phyloP scores from a whole-genome alignment of 305 asterid genomes.

The Rubia tinctorum region DNA sequence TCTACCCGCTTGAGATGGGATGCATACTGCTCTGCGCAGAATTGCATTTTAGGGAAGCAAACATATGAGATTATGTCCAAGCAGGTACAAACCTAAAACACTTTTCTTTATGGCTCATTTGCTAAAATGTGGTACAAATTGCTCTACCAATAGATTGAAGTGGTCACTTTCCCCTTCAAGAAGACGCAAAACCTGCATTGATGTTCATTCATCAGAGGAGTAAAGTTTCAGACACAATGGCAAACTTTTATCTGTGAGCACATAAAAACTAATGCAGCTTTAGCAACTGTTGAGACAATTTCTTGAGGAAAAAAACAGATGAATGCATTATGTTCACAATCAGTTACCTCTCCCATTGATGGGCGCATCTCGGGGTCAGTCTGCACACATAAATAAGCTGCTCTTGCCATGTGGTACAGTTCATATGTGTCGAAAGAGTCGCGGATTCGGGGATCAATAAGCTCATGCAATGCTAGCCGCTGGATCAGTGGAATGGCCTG shows the following conservation, averaged over 20 bases:
- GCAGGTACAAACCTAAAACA: background rate
- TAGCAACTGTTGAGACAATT: background rate
- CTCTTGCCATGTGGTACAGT: conserved; percentile 69
- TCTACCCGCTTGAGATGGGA: no score
- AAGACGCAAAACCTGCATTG: conserved; percentile 59
- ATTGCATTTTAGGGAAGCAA: no score
- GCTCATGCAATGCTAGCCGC: conserved; percentile 66
- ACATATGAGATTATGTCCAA: no score
- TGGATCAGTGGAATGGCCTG: conserved; percentile 64
- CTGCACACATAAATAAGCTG: conserved; percentile 68
- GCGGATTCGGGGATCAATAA: conserved; percentile 61
- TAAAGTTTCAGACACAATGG: background rate
- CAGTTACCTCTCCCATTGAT: conserved; percentile 67
- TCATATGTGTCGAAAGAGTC: conserved; percentile 60
- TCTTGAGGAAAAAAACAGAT: background rate
- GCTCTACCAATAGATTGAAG: conserved; percentile 53
- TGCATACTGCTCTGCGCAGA: no score
- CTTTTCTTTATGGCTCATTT: conserved; percentile 7
- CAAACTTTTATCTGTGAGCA: no score
- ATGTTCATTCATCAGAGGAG: background rate
- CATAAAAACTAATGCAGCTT: no score
- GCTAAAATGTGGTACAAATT: conserved; percentile 45
- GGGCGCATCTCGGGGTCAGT: conserved; percentile 68
- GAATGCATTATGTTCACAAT: background rate
- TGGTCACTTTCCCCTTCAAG: conserved; percentile 67